Base-by-base conservation (phyloP, 768 basidiomycete species). In the Boletus tylopilopsis region DNA sequence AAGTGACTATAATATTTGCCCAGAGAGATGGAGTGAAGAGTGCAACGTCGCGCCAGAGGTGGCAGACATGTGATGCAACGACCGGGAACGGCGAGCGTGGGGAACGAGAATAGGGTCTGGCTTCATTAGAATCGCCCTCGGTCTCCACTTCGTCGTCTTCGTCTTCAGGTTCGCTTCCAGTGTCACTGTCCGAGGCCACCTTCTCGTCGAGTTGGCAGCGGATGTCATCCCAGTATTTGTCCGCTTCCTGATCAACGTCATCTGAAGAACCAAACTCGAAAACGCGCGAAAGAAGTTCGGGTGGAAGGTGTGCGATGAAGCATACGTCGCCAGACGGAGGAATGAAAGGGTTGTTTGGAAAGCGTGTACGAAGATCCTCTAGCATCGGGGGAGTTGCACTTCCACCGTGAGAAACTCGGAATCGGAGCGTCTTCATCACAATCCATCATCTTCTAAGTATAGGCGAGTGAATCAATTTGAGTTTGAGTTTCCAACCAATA, bases 11-110 rank as follows among this genome's bases (percentile, higher is more conserved):
- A 38, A 86, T 68, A 27, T 50, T 64, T 9, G 77, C 77, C 84
- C 84, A 87, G n/a, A 86, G 71, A 12, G 69, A 67, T 1, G 81
- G 78, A 0, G 77, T 77, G 24, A 75, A 74, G 23, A 85, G 47
- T 4, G 81, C 76, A 2, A 74, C 56, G 33, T 66, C 67, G 41
- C 83, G 79, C 84, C 84, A 85, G 48, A 74, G 79, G 22, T 57
- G 67, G 63, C 83, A 85, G n/a, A 30, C 29, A 30, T 30, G 29
- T 0, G 29, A 30, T 11, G 13, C 29, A 13, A 30, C 29, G 29
- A 30, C 13, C 11, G 29, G 12, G 29, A 30, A 30, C 0, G 29
- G 29, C 11, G 29, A 13, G 11, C 29, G 29, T 30, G 36, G 12
- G 13, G 36, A 22, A 37, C 18, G 1, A 6, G 19, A 22, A 37